Evolutionary conservation across 2,329 filamentous ascomycete species (phyloP), one percentile per base, ranked within the genome.

Genomic region (Phoma sp.): DNA sequence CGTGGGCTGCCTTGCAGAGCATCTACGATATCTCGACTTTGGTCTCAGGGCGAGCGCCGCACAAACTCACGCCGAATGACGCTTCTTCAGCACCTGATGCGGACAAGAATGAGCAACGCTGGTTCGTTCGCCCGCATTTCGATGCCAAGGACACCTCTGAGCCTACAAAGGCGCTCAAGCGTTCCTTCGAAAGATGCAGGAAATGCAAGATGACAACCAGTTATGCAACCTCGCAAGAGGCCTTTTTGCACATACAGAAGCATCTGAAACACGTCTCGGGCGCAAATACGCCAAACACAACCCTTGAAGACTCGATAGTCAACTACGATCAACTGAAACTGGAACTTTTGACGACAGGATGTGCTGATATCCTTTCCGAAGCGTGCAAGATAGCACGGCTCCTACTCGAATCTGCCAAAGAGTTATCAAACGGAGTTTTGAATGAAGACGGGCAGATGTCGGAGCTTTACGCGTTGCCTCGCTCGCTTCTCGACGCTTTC

Each of bases 351-450:
- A 66, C 67, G 30, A 54, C 55, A 2, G 60, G 56, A 0, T 45
- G 37, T 24, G 18, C 65, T 2, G 42, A 30, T 6, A 59, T 69
- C 14, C 52, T 73, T 3, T 59, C 52, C 2, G 39, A 59, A 29
- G 62, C 56, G 4, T 58, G 47, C 25, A 30, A 61, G 3, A 44
- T 41, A 25, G 57, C 62, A 13, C 49, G 46, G 8, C 33, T 33
- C 0, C 42, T 72, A 7, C 39, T 61, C 3, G 8, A 45, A 4
- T 52, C 63, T 47, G 53, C 60, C 2, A 48, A 51, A 13, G 64
- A 71, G 39, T 60, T 74, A 13, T 56, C 55, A 0, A 52, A 69
- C 10, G 70, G 71, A 1, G 69, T 73, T 4, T 49, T 50, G n/a
- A 61, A 66, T 23, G 61, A 64, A 25, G 52, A 70, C 4, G 66